Base-by-base conservation (phyloP, 169 alveolate species). In the Plasmodium cynomolgi region DNA sequence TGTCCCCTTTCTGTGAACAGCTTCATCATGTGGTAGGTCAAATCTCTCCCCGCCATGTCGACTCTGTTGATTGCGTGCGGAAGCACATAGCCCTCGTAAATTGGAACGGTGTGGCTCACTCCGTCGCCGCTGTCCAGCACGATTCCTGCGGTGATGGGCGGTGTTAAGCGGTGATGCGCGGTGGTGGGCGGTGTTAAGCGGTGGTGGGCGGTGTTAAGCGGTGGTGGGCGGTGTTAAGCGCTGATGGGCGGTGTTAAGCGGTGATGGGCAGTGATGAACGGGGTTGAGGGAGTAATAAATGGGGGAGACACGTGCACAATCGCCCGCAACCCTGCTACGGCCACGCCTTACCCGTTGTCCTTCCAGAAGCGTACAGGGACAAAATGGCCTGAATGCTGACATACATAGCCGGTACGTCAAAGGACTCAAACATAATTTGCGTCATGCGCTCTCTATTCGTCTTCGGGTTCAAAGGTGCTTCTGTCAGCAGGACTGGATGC, bases 101-200 rank as follows among this genome's bases (percentile, higher is more conserved):
- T 99, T n/a, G 99, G 99, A 62, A 99, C 99, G 41, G 99, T 98
- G 97, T 99, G 99, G 17, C 99, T 97, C 15, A 99, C 99, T 79
- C 99, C 99, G 85, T 99, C 99, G 26, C 99, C 99, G 41, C 99
- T 97, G 96, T 99, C 99, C 81, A 99, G 96, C 56, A 99, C 99
- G 68, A 99, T 98, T 17, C 94, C 94, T 90, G 50, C 3, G 26
- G 37, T 1, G 62, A 0, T 1, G 8, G 3, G 23, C 6, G 62
- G 23, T 50, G 20, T 11, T 9, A 7, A 37, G 44, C 44, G 7
- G 7, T 37, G 44, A 1, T 37, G 0, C 0, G 7, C 44, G 44
- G 44, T 37, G 44, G 0, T 37, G 5, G 5, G 44, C 9, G 9
- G 9, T 1, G 44, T 37, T 37, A 37, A 37, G 44, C 6, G 8